Evolutionary conservation across 441 rosid genomes (phyloP).

Genomic region (Gossypium schwendimanii): DNA sequence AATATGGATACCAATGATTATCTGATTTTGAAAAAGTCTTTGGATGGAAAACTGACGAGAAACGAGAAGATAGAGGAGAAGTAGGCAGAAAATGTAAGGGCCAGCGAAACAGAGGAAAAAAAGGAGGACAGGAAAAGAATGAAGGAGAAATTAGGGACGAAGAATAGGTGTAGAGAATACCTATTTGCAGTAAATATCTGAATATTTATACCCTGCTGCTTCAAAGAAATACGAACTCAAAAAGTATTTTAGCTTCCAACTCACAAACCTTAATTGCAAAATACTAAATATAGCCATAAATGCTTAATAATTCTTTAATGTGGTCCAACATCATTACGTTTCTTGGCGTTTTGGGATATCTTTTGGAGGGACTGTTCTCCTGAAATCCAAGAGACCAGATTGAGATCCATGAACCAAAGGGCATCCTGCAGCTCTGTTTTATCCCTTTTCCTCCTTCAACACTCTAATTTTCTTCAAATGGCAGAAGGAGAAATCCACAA

Average conservation of each 20-base stretch:
- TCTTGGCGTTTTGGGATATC: background rate
- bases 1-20: background rate
- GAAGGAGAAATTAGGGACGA: background rate
- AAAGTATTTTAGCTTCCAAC: background rate
- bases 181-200: background rate
- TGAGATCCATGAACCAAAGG: background rate
- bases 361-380: background rate
- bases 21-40: background rate
- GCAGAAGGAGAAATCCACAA: too few species aligned
- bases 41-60: background rate
- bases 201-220: background rate
- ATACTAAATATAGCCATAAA: background rate
- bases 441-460: background rate
- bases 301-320: background rate
- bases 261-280: background rate
- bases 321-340: background rate
- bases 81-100: background rate
- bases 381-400: background rate
- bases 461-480: background rate
- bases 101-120: background rate
- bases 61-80: background rate
- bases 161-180: background rate
- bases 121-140: background rate
- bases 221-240: background rate
- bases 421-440: background rate